Conservation (phyloP, 768 basidiomycete species). For the Mycena leptocephala region DNA sequence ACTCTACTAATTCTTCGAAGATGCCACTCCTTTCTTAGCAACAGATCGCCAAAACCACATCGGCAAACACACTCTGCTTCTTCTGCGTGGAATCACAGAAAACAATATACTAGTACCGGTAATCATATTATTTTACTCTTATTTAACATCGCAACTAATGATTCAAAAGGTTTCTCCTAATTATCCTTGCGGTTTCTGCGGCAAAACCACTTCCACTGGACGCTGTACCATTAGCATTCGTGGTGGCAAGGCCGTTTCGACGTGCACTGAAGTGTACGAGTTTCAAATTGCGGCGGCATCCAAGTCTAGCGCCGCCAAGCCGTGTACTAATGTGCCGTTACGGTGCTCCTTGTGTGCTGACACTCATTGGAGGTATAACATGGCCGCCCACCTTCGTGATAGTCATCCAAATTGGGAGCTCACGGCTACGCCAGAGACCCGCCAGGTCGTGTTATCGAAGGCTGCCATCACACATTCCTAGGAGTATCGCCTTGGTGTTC, state of each 20-base stretch:
- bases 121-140: neutral
- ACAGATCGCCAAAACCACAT: slow-evolving; percentile 40
- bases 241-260: neutral
- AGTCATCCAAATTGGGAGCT: slow-evolving; percentile 40
- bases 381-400: slow-evolving; percentile 39
- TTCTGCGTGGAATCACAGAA: slow-evolving; percentile 21
- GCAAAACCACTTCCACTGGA: neutral
- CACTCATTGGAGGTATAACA: slow-evolving; percentile 51
- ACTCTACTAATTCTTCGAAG: too few relatives aligned
- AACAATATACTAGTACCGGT: neutral
- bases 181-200: neutral
- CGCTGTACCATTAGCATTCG: neutral
- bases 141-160: neutral
- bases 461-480: neutral
- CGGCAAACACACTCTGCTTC: slow-evolving; percentile 36
- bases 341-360: slow-evolving; percentile 38
- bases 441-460: neutral
- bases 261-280: neutral
- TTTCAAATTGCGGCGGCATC: neutral
- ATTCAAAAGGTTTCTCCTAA: slow-evolving; percentile 27
- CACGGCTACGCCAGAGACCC: neutral
- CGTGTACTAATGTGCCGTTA: slow-evolving; percentile 48
- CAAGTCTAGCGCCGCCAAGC: neutral
- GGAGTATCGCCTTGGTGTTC: too few relatives aligned
- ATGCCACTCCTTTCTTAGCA: neutral